Evolutionary conservation across 345 rosid genomes (phyloP), one percentile per base, ranked within the genome.

Genomic region (Schrenkiella parvula): DNA sequence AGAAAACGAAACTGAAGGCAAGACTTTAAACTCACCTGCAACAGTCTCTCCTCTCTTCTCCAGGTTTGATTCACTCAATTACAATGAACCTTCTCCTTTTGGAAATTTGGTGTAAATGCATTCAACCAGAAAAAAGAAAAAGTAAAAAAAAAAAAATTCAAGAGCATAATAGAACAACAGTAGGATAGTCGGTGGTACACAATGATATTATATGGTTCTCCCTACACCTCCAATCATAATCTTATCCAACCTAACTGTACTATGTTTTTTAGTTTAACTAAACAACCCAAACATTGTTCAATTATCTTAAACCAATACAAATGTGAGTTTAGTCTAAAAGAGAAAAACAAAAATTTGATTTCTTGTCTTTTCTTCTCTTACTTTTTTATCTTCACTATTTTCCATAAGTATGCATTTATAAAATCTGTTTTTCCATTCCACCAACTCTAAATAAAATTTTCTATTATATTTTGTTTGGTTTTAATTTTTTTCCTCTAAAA

Each of bases 201-300:
- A 14, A 2, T 48, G 50, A 64, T 34, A 15, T 35, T 65, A 35
- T 56, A 73, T 56, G 77, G 71, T 46, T 73, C 65, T 73, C 22
- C 5, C 3, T 22, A 22, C 13, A 73, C 32, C 71, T 64, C 65
- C 71, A 35, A 25, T 73, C 71, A 50, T 64, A 25, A 34, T 73
- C 77, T 55, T 73, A 73, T 73, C 77, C 51, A 13, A 12, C 56
- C 56, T 29, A 2, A 34, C 65, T 0, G 77, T 73, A 73, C 71
- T 55, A 17, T 55, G 4, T 63, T 18, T 41, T 12, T 38, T 29
- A n/a, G 13, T 57, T 44, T 6, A 23, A 64, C 22, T 1, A 53
- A 60, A n/a, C 23, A 64, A 29, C 54, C 25, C 28, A 18, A 72
- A 43, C 63, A 29, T 7, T 31, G 70, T 53, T 15, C 4, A 42